These are phyloP conservation scores for Hydrangea macrophylla DNA, from an alignment of 148 eudicot species.

Conservation along the genomic window DNA sequence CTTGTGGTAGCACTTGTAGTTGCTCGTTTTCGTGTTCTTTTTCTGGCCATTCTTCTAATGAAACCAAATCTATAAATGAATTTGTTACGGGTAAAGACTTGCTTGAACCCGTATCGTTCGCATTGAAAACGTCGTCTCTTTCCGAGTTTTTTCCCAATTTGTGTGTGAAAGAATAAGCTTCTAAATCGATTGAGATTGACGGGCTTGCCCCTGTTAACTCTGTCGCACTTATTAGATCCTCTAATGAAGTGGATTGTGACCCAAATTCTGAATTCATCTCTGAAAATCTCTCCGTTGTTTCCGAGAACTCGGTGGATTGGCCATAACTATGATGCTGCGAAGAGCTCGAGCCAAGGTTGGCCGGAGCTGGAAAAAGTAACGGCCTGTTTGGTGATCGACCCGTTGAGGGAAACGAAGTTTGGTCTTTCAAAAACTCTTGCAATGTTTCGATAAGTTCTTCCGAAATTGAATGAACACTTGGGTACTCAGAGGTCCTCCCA, in stretches of 20 bases:
- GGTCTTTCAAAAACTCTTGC: constrained; percentile 73
- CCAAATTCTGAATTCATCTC: constrained; percentile 21
- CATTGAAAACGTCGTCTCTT: constrained; percentile 23
- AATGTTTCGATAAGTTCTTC: constrained; percentile 59
- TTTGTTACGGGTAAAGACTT: constrained; percentile 33
- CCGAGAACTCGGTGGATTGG: constrained; percentile 18
- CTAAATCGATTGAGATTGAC: constrained; percentile 49
- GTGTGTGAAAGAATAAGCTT: constrained; percentile 43
- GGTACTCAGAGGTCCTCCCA: constrained; percentile 68
- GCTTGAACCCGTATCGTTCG: constrained; percentile 43
- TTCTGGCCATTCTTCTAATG: constrained; percentile 36
- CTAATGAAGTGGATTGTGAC: constrained; percentile 39
- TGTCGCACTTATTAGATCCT: constrained; percentile 53
- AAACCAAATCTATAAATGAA: constrained; percentile 39
- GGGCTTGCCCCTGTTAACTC: constrained; percentile 27
- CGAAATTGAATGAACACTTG: constrained; percentile 55
- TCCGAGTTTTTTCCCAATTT: constrained; percentile 28
- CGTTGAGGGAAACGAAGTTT: constrained; percentile 47
- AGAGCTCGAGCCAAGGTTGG: background rate
- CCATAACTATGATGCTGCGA: constrained; percentile 10
- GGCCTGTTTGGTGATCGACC: constrained; percentile 15
- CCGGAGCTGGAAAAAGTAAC: constrained; percentile 26
- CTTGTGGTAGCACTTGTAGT: background rate
- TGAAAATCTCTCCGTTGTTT: constrained; percentile 11
- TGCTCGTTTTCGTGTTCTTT: constrained; percentile 10